phyloP scores from a whole-genome alignment of 2,329 filamentous ascomycete genomes.

The Simplicillium sp. region DNA sequence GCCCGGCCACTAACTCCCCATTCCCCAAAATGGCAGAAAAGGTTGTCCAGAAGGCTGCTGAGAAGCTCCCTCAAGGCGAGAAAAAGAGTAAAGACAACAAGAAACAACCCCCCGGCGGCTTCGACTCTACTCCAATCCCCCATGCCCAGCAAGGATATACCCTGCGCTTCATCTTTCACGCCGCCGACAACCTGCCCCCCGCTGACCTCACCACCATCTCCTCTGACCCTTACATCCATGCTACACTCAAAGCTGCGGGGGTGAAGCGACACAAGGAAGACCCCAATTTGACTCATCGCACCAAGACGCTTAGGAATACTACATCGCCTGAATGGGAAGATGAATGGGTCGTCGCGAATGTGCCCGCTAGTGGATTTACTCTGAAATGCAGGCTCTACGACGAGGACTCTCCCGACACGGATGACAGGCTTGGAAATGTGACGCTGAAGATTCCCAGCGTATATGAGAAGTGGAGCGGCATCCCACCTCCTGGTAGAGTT shows the following conservation, averaged over 20 bases:
- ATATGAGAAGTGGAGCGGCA: conserved; percentile 57
- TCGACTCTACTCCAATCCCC: conserved; percentile 70
- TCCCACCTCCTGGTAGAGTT: conserved; percentile 45
- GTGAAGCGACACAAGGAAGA: conserved; percentile 79
- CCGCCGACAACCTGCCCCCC: conserved; percentile 70
- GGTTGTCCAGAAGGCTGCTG: too few relatives aligned
- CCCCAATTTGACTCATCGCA: conserved; percentile 63
- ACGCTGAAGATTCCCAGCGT: conserved; percentile 57
- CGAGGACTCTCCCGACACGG: conserved; percentile 76
- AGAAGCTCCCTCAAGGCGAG: too few relatives aligned
- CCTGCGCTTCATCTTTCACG: conserved; percentile 74
- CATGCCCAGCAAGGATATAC: conserved; percentile 70
- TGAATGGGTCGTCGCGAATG: conserved; percentile 80
- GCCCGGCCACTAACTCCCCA: too few relatives aligned
- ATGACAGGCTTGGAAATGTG: conserved; percentile 82
- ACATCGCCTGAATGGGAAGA: conserved; percentile 74
- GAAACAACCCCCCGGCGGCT: conserved; percentile 59
- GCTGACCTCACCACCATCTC: conserved; percentile 70
- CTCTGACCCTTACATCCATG: conserved; percentile 74
- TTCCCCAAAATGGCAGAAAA: too few relatives aligned
- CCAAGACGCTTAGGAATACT: conserved; percentile 61
- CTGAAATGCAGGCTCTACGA: conserved; percentile 85
- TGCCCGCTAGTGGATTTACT: conserved; percentile 70
- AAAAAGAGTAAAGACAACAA: conserved; percentile 1
- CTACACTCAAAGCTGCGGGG: conserved; percentile 63